Evolutionary conservation across 768 basidiomycete species (phyloP).

Genomic region (Amanita rubescens): DNA sequence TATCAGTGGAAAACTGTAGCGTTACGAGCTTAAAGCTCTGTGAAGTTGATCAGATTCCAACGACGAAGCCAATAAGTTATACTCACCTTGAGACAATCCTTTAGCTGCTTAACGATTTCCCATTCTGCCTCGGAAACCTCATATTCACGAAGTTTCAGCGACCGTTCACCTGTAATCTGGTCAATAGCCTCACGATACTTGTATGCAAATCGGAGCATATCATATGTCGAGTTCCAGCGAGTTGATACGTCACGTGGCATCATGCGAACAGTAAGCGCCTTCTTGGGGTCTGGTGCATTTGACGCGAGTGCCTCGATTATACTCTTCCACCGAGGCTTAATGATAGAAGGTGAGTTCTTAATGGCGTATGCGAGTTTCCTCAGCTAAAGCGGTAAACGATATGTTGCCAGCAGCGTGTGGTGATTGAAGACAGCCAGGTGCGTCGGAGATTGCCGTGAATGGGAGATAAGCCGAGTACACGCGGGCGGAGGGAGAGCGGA

Average conservation of each 20-base stretch:
- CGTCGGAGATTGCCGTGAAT: too few species aligned
- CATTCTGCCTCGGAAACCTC: slow-evolving; percentile 21
- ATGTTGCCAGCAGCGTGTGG: slow-evolving; percentile 1
- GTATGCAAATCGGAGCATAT: slow-evolving; percentile 28
- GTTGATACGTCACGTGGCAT: slow-evolving; percentile 33
- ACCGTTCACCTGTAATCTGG: slow-evolving; percentile 13
- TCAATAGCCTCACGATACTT: slow-evolving; percentile 19
- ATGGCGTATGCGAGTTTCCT: slow-evolving; percentile 15
- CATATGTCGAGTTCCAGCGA: slow-evolving; percentile 30
- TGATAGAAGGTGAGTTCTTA: slow-evolving; percentile 19
- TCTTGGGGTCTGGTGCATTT: background rate
- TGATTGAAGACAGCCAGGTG: slow-evolving; percentile 8
- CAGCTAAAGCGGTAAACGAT: slow-evolving; percentile 12
- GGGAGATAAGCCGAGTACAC: too few species aligned
- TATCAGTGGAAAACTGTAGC: background rate
- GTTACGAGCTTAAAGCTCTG: background rate
- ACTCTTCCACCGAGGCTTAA: slow-evolving; percentile 13
- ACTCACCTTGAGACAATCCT: slow-evolving; percentile 7
- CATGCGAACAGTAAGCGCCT: slow-evolving; percentile 5
- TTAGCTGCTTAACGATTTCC: slow-evolving; percentile 20
- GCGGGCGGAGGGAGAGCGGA: too few species aligned
- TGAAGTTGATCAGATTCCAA: background rate
- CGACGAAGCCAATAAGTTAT: background rate
- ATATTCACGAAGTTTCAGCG: slow-evolving; percentile 12
- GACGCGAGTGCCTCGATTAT: background rate